phyloP scores from a whole-genome alignment of 116 monocot genomes.

The Posidonia oceanica region DNA sequence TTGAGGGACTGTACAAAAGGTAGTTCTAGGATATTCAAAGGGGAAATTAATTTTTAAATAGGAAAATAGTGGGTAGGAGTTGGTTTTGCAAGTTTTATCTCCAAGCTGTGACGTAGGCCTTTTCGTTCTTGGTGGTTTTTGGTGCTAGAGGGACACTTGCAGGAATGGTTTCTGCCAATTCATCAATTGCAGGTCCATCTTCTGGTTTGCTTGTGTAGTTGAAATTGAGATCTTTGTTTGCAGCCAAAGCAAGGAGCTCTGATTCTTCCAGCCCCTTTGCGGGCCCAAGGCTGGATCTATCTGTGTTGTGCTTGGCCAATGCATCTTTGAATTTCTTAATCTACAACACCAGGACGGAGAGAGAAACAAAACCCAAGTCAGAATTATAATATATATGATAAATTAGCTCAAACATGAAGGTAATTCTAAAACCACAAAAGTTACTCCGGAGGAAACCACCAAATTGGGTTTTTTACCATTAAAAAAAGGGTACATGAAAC shows the following conservation, averaged over 20 bases:
- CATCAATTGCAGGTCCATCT: constrained; percentile 9
- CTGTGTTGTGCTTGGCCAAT: constrained; percentile 63
- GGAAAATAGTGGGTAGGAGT: too few species aligned
- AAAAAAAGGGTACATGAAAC: too few species aligned
- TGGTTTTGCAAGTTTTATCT: constrained; percentile 21
- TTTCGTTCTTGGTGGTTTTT: constrained; percentile 12
- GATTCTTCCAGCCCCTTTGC: constrained; percentile 76
- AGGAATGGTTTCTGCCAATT: constrained; percentile 4
- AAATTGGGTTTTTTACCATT: too few species aligned
- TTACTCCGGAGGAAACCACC: too few species aligned
- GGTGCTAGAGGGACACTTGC: not conserved
- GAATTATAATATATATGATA: not conserved
- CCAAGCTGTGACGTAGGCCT: constrained; percentile 22
- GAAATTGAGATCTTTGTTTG: constrained; percentile 65
- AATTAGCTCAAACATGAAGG: too few species aligned
- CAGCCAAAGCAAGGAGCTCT: constrained; percentile 58
- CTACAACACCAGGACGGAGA: constrained; percentile 19
- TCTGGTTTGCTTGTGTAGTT: constrained; percentile 29
- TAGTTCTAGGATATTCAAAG: too few species aligned
- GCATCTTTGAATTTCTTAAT: constrained; percentile 91
- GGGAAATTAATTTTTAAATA: too few species aligned
- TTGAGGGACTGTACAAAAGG: too few species aligned
- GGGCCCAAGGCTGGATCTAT: constrained; percentile 63
- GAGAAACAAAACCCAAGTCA: constrained; percentile 1
- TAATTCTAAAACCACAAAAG: too few species aligned